Base-by-base conservation (phyloP, 345 rosid species). In the Eutrema yunnanense region DNA sequence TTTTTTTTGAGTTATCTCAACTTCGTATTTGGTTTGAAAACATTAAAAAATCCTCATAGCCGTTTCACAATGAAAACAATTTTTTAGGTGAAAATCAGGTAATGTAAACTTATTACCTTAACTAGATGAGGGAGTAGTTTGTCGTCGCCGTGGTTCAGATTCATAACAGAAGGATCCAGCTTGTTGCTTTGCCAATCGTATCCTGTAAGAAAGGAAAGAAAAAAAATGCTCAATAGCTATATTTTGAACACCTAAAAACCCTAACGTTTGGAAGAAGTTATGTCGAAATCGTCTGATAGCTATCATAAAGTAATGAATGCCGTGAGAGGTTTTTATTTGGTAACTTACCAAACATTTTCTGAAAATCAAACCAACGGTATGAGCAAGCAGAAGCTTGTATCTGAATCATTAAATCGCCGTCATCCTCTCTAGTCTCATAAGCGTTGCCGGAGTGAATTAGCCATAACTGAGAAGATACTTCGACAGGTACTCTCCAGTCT, bases 291-390 rank as follows among this genome's bases (percentile, higher is more conserved):
- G 3, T 47, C 12, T 46, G 6, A 3, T 32, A n/a, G 27, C 8
- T 52, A 54, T 42, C 13, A 0, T 38, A 10, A 71, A 61, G 46
- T 38, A 22, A 10, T 3, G 5, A 30, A 43, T 33, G 32, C 12
- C 50, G 9, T 50, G 14, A 41, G 27, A 72, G 10, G 30, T 73
- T 4, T 48, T 4, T 58, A 61, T 52, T 33, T 51, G 29, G 50
- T 71, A 56, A 74, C 79, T 54, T 69, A 87, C 98, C 97, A 75
- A 91, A 89, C 57, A 91, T 56, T 64, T 83, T 86, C n/a, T 82
- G 85, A 78, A 94, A 94, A 61, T 89, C 87, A 78, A 94, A 90
- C 98, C 98, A 94, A 5, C 79, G 83, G 14, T 94, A 91, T 5
- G 98, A 90, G 64, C 96, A 90, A 58, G 85, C 80, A 11, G 73